These are phyloP conservation scores for Panus rudis DNA, from an alignment of 768 basidiomycete genomes.

Conservation along the genomic window DNA sequence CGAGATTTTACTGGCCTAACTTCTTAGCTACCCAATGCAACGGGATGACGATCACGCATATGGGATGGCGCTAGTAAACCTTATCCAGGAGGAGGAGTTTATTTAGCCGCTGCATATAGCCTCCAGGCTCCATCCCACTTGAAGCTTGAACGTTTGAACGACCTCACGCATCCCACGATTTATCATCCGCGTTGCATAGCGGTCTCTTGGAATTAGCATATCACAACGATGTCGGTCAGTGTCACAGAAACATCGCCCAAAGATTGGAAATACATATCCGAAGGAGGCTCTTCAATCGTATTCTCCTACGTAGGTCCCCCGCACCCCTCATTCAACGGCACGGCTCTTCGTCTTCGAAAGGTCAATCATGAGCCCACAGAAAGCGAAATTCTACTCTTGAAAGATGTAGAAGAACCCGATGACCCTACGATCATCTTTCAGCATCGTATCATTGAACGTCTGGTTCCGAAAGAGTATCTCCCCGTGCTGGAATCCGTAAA, in stretches of 20 bases:
- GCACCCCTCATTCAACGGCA: constrained; percentile 47
- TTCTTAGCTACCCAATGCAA: too few species aligned
- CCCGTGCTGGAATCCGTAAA: constrained; percentile 47
- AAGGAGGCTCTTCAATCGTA: constrained; percentile 90
- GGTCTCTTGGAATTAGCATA: too few species aligned
- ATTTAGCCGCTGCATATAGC: too few species aligned
- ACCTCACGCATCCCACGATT: too few species aligned
- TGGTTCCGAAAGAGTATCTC: constrained; percentile 57
- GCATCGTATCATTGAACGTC: constrained; percentile 48
- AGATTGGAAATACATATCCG: constrained; percentile 83
- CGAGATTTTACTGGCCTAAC: too few species aligned
- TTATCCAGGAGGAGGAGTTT: too few species aligned
- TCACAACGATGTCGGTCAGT: constrained; percentile 5
- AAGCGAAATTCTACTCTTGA: too few species aligned
- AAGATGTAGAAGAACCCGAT: constrained; percentile 30
- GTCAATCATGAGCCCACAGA: constrained; percentile 11
- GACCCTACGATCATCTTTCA: constrained; percentile 52
- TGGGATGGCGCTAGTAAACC: too few species aligned
- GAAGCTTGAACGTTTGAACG: too few species aligned
- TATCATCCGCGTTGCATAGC: too few species aligned
- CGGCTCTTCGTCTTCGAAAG: constrained; percentile 77
- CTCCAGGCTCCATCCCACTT: too few species aligned
- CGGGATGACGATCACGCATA: too few species aligned
- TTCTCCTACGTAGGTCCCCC: constrained; percentile 68
- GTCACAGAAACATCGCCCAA: constrained; percentile 26